Evolutionary conservation across 1,284 basidiomycete genomes (phyloP).

Genomic region (Moesziomyces globuligerus): DNA sequence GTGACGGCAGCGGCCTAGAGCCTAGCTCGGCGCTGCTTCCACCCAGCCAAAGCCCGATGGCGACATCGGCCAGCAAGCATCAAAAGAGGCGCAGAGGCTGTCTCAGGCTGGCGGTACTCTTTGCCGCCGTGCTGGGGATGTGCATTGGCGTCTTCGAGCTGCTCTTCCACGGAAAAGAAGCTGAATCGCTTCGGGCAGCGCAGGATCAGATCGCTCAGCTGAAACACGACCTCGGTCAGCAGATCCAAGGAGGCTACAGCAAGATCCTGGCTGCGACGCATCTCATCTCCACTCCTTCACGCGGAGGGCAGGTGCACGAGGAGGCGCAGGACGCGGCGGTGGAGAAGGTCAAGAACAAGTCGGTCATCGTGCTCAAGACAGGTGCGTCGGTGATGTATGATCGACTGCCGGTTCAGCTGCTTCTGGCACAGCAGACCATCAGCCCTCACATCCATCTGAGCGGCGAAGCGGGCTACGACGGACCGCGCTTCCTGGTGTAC

Average conservation of each 20-base stretch:
- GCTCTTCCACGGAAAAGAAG: slow-evolving; percentile 27
- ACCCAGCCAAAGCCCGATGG: neutral
- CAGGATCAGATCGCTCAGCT: slow-evolving; percentile 12
- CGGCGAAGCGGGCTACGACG: slow-evolving; percentile 5
- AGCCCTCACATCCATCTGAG: slow-evolving; percentile 5
- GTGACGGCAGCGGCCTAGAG: neutral
- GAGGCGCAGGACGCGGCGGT: slow-evolving; percentile 4
- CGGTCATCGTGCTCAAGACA: slow-evolving; percentile 36
- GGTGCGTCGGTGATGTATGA: slow-evolving; percentile 32
- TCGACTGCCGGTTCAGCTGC: slow-evolving; percentile 29
- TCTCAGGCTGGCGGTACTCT: slow-evolving; percentile 5
- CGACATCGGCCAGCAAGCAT: neutral
- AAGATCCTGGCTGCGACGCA: slow-evolving; percentile 2
- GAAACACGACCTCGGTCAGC: slow-evolving; percentile 6
- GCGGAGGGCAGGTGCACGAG: too few relatives aligned
- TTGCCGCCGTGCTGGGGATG: slow-evolving; percentile 10
- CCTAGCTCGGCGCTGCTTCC: slow-evolving; percentile 13
- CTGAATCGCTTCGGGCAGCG: slow-evolving; percentile 15
- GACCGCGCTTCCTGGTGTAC: slow-evolving; percentile 23
- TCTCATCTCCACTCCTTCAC: neutral
- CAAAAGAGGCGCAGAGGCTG: neutral
- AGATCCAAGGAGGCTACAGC: slow-evolving; percentile 5
- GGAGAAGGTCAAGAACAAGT: slow-evolving; percentile 8
- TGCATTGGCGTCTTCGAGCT: slow-evolving; percentile 18
- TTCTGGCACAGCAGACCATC: slow-evolving; percentile 12